A percentile compares a stretch with the other conserved stretches of the same genome.
Conservation (phyloP, 2,329 filamentous ascomycete species). For the Fusarium avenaceum region DNA sequence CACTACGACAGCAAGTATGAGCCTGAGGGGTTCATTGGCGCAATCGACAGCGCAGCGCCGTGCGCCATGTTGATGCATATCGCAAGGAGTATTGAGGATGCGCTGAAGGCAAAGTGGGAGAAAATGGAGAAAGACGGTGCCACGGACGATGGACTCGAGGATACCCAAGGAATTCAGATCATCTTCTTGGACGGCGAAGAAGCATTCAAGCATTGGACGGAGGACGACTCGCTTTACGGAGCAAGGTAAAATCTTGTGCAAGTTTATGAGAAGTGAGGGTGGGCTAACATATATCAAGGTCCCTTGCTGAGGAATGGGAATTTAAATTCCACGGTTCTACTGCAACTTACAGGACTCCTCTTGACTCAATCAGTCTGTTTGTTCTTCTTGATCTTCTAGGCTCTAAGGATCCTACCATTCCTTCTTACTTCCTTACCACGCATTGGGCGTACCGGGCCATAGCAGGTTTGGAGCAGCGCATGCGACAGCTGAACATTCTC, state of each 20-base stretch:
- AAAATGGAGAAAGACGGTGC: conserved; percentile 74
- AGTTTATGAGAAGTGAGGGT: background rate
- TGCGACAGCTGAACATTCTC: conserved; percentile 76
- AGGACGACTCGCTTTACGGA: conserved; percentile 88
- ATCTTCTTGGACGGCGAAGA: conserved; percentile 94
- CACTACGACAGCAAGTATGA: conserved; percentile 91
- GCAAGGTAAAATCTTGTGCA: conserved; percentile 70
- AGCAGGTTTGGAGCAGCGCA: conserved; percentile 78
- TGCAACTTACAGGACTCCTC: conserved; percentile 79
- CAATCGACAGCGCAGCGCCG: conserved; percentile 92
- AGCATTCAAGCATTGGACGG: conserved; percentile 85
- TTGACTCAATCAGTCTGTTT: conserved; percentile 88
- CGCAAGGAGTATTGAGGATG: conserved; percentile 82
- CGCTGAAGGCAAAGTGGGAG: conserved; percentile 85
- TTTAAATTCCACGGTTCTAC: conserved; percentile 74
- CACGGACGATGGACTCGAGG: conserved; percentile 70
- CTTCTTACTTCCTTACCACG: conserved; percentile 89
- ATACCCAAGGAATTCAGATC: conserved; percentile 87
- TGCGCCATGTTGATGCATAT: conserved; percentile 94
- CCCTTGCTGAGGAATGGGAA: conserved; percentile 88
- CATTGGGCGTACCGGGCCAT: conserved; percentile 93
- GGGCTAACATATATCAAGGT: conserved; percentile 53
- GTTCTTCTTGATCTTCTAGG: conserved; percentile 93
- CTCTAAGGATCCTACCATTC: conserved; percentile 74
- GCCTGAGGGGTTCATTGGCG: conserved; percentile 90